phyloP scores from a whole-genome alignment of 768 basidiomycete genomes.

The Hypholoma fasciculare region DNA sequence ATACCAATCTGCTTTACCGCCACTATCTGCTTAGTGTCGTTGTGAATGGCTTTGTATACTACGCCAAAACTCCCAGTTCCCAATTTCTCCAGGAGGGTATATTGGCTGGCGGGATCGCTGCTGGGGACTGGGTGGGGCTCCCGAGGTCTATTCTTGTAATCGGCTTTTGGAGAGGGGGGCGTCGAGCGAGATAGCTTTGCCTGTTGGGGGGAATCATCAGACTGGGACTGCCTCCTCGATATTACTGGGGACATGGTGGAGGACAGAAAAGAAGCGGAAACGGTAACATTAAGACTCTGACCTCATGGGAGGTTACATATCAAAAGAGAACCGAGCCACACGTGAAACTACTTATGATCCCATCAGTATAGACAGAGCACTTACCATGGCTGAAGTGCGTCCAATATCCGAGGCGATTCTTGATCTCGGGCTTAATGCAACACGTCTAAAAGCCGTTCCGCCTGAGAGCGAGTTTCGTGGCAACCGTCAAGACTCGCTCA shows the following conservation, averaged over 20 bases:
- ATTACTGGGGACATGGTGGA: conserved; percentile 17
- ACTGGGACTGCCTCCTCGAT: conserved; percentile 22
- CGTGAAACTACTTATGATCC: conserved; percentile 10
- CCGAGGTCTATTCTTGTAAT: conserved; percentile 38
- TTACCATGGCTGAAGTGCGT: neutral
- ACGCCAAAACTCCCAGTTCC: conserved; percentile 96
- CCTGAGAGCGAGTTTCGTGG: neutral
- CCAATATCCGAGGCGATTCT: too few relatives aligned
- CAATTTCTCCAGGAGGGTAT: conserved; percentile 92
- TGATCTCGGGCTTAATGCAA: neutral
- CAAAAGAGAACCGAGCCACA: conserved; percentile 15
- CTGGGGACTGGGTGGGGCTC: conserved; percentile 72
- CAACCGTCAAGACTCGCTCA: neutral
- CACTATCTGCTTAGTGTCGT: conserved; percentile 91
- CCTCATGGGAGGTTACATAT: conserved; percentile 22
- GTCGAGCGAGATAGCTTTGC: conserved; percentile 45
- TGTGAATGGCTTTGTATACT: conserved; percentile 97
- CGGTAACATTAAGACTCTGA: conserved; percentile 17
- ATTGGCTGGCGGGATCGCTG: conserved; percentile 86
- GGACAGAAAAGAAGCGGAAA: conserved; percentile 17
- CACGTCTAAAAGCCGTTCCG: neutral
- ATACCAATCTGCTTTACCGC: conserved; percentile 97
- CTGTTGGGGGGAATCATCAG: conserved; percentile 29
- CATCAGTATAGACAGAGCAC: neutral
- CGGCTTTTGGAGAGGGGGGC: conserved; percentile 49